A percentile compares a stretch with the other conserved stretches of the same genome.
Evolutionary conservation across 2,329 filamentous ascomycete species (phyloP).

Genomic region (Colletotrichum nymphaeae): DNA sequence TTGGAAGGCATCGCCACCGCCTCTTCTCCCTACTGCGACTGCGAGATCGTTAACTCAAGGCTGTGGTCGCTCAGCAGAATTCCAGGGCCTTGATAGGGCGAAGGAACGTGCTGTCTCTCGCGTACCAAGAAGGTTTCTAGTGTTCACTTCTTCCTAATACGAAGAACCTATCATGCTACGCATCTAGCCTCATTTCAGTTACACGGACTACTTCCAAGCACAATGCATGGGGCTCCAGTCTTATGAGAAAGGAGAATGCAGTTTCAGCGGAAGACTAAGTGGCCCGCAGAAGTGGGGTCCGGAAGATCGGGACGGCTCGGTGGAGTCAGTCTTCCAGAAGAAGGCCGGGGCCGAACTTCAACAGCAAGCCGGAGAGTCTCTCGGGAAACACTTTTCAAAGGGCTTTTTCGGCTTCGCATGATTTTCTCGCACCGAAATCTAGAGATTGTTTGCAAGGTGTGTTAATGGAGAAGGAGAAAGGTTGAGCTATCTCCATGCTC

Average conservation of each 20-base stretch:
- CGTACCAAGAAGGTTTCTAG: background rate
- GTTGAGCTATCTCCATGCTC: background rate
- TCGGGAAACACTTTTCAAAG: background rate
- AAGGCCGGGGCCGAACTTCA: background rate
- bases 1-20: background rate
- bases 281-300: background rate
- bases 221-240: fast-evolving
- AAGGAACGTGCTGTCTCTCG: background rate
- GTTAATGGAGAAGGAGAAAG: background rate
- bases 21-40: no score
- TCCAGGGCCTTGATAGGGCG: background rate
- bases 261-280: background rate
- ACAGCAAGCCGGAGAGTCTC: background rate
- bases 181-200: background rate
- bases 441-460: no score
- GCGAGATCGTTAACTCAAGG: fast-evolving
- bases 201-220: fast-evolving
- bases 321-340: background rate
- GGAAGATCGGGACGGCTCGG: background rate
- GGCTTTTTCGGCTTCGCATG: no score
- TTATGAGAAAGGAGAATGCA: background rate
- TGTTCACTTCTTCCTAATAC: no score
- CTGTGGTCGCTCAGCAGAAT: no score
- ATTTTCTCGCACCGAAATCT: no score
- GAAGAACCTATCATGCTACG: background rate